Evolutionary conservation across 164 flowering plant genomes (phyloP).

Genomic region (Aristolochia contorta): DNA sequence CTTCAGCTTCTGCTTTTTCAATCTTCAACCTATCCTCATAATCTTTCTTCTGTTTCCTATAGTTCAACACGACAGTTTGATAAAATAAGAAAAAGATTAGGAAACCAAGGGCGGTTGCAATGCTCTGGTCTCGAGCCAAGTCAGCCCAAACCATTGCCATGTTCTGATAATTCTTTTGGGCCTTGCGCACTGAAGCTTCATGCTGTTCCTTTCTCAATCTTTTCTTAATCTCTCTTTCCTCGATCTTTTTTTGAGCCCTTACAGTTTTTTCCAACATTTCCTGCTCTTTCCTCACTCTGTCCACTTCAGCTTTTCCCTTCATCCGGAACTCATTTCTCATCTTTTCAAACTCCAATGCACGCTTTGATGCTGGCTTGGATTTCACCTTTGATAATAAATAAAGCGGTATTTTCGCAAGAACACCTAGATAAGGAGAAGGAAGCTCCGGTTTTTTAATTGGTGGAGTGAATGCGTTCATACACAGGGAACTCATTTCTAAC

Average conservation of each 20-base stretch:
- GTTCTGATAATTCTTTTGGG: conserved; percentile 21
- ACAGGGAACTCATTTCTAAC: conserved; percentile 35
- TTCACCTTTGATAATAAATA: conserved; percentile 24
- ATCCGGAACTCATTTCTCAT: conserved; percentile 43
- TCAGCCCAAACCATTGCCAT: conserved; percentile 46
- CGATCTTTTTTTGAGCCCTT: conserved; percentile 41
- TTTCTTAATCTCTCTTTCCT: conserved; percentile 40
- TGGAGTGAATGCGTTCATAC: conserved; percentile 79
- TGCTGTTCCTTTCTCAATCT: conserved; percentile 36
- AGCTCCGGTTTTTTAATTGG: conserved; percentile 62
- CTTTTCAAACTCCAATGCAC: conserved; percentile 52
- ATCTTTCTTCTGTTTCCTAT: conserved; percentile 70
- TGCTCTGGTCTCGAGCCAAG: conserved; percentile 45
- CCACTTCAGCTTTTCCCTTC: conserved; percentile 33
- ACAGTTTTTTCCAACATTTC: conserved; percentile 55
- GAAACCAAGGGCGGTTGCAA: conserved; percentile 49
- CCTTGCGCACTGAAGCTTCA: conserved; percentile 33
- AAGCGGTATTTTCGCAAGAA: conserved; percentile 34
- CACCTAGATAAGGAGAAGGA: conserved; percentile 56
- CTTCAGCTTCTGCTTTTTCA: conserved; percentile 86
- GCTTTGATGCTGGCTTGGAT: conserved; percentile 57
- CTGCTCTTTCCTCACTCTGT: conserved; percentile 34
- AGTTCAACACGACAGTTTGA: conserved; percentile 55
- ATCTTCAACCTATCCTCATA: conserved; percentile 89
- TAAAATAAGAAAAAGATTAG: conserved; percentile 68